phyloP scores from a whole-genome alignment of 2,329 filamentous ascomycete species.

The Colletotrichum costaricense region DNA sequence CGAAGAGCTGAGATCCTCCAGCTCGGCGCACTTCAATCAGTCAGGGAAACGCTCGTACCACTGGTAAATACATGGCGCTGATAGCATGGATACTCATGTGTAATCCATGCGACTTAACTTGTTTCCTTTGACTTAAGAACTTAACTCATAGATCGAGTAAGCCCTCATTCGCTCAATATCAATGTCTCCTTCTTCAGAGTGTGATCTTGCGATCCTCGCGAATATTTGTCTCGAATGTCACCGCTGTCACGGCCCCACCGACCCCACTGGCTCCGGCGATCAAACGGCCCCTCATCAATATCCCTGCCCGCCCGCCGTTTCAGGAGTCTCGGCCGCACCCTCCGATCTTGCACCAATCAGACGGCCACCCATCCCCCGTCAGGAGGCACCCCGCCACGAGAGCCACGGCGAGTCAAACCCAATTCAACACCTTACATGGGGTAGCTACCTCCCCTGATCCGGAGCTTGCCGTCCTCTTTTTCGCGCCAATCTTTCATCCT shows the following conservation, averaged over 20 bases:
- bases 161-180: not conserved
- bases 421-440: not conserved
- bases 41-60: too few species aligned
- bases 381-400: constrained; percentile 14
- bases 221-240: not conserved
- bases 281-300: constrained; percentile 23
- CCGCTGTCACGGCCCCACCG: not conserved
- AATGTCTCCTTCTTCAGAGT: not conserved
- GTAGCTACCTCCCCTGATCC: not conserved
- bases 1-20: too few species aligned
- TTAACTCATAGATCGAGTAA: not conserved
- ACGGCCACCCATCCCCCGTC: not conserved
- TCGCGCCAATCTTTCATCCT: not conserved
- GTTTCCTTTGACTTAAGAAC: not conserved
- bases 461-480: not conserved
- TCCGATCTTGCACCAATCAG: not conserved
- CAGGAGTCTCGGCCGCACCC: constrained; percentile 6
- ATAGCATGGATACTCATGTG: too few species aligned
- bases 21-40: too few species aligned
- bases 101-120: not conserved
- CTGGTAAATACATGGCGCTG: too few species aligned
- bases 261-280: constrained; percentile 14
- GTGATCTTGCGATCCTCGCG: not conserved
- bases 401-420: constrained; percentile 17
- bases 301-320: constrained; percentile 4